Evolutionary conservation across 2,329 filamentous ascomycete species (phyloP).

Genomic region (Aspergillus sp.): DNA sequence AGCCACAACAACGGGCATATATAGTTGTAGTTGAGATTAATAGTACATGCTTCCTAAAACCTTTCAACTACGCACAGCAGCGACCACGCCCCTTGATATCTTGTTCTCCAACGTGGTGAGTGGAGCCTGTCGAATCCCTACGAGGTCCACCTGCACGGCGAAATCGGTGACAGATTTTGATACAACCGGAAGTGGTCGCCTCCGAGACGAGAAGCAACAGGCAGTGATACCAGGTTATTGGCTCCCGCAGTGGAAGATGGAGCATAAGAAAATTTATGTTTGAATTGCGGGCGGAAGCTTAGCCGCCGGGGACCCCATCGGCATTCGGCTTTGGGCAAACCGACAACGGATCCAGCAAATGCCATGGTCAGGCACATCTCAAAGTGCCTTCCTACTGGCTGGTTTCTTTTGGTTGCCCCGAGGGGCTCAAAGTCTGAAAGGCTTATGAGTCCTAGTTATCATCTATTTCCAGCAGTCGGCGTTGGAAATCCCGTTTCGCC

Average conservation of each 20-base stretch:
- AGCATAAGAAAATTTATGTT: not conserved
- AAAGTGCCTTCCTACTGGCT: not conserved
- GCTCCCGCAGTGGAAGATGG: not conserved
- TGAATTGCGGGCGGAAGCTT: not conserved
- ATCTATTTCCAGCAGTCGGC: not conserved
- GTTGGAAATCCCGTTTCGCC: not conserved
- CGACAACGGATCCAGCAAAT: not conserved
- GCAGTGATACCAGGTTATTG: not conserved
- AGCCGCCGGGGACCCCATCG: not conserved
- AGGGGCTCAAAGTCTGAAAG: not conserved
- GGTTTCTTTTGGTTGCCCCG: not conserved
- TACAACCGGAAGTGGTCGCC: not conserved
- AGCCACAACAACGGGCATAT: not conserved
- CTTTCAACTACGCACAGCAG: not conserved
- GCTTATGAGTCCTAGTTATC: no score
- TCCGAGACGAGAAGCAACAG: not conserved
- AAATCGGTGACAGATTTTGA: not conserved
- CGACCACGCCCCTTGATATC: constrained; percentile 1
- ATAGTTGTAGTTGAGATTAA: not conserved
- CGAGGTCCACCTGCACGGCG: not conserved
- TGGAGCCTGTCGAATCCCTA: not conserved
- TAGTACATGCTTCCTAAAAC: not conserved
- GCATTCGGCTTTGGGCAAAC: not conserved
- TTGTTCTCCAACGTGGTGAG: not conserved
- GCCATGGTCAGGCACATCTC: not conserved